Conservation (phyloP, 352 stramenopile genomes). For the Ophiocytium majus region DNA sequence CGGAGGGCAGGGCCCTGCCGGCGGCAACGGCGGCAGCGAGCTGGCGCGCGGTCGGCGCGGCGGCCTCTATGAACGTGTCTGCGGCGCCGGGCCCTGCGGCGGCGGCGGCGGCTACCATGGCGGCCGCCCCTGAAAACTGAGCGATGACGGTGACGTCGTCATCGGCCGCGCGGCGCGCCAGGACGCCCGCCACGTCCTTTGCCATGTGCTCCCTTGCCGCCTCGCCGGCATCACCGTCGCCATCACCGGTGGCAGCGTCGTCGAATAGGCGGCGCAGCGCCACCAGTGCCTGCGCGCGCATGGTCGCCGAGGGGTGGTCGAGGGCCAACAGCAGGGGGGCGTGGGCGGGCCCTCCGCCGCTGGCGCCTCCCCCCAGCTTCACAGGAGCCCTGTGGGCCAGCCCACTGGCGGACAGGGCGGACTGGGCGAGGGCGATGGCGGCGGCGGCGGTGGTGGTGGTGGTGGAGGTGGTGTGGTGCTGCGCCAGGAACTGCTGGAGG, state of each 20-base stretch:
- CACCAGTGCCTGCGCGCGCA: constrained; percentile 25
- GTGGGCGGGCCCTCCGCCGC: not conserved
- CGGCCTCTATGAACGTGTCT: not conserved
- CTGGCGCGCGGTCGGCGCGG: not conserved
- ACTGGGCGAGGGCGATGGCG: not conserved
- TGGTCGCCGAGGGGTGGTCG: constrained; percentile 29
- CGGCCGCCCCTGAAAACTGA: constrained; percentile 28
- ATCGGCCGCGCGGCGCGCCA: not conserved
- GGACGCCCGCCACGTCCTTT: not conserved
- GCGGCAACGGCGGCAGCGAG: not conserved
- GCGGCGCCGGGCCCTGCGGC: not conserved
- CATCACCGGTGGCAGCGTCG: not conserved
- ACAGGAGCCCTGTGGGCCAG: constrained; percentile 27
- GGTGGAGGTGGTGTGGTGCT: not conserved
- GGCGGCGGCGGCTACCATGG: constrained; percentile 32
- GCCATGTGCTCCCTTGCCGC: not conserved
- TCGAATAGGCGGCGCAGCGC: constrained; percentile 16
- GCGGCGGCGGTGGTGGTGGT: not conserved
- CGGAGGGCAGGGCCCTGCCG: not conserved
- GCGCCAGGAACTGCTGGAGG: not conserved
- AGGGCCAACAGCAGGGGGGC: constrained; percentile 36
- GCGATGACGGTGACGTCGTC: not conserved
- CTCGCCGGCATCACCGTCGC: not conserved
- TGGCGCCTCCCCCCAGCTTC: not conserved
- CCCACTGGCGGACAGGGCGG: constrained; percentile 27